These are phyloP conservation scores for Epichloe gansuensis DNA, from an alignment of 2,329 filamentous ascomycete genomes.

Conservation along the genomic window DNA sequence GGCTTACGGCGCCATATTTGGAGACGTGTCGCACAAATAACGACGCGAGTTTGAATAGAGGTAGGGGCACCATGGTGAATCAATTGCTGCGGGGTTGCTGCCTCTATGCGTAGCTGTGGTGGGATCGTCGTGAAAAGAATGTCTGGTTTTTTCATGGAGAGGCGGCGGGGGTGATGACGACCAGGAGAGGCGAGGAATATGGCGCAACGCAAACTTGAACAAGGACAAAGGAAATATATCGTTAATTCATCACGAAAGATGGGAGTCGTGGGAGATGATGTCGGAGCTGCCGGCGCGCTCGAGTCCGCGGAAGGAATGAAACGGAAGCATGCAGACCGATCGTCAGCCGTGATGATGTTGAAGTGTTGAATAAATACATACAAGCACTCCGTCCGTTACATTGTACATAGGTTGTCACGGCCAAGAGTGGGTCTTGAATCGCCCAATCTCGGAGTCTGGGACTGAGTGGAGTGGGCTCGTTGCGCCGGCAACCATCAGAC, in stretches of 20 bases:
- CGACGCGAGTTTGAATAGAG: slow-evolving; percentile 54
- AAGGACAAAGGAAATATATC: not conserved
- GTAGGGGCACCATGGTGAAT: slow-evolving; percentile 47
- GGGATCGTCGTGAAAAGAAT: not conserved
- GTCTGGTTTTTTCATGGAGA: not conserved
- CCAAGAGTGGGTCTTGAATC: not conserved
- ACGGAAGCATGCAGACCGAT: not conserved
- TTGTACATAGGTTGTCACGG: no score
- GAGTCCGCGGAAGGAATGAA: not conserved
- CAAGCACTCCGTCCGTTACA: no score
- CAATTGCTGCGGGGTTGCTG: not conserved
- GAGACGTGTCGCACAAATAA: slow-evolving; percentile 54
- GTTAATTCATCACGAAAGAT: not conserved
- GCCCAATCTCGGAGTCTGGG: not conserved
- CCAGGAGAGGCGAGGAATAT: not conserved
- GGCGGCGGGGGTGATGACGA: not conserved
- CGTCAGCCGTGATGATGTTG: no score
- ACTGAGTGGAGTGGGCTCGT: slow-evolving; percentile 1
- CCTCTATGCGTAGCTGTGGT: not conserved
- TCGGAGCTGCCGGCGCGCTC: not conserved
- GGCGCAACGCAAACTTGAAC: no score
- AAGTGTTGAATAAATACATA: no score
- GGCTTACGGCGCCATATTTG: slow-evolving; percentile 55
- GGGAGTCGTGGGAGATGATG: not conserved
- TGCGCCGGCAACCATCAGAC: slow-evolving; percentile 16